phyloP scores from a whole-genome alignment of 805 yeast species.

The Yarrowia hollandica region DNA sequence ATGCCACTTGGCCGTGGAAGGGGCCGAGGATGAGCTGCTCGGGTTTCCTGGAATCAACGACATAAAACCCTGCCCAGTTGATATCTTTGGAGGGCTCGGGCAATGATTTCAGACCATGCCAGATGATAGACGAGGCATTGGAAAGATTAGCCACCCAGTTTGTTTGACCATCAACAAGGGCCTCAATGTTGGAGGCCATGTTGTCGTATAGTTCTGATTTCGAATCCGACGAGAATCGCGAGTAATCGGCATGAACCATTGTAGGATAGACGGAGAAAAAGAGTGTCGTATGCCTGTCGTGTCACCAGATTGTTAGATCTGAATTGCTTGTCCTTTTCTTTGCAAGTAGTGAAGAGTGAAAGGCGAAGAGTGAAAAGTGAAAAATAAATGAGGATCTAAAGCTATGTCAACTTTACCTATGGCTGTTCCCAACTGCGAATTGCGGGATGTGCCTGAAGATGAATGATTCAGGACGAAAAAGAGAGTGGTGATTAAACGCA shows the following conservation, averaged over 20 bases:
- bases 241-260: conserved; percentile 67
- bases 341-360: too few species aligned
- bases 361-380: too few species aligned
- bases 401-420: neutral
- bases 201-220: conserved; percentile 56
- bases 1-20: conserved; percentile 95
- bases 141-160: conserved; percentile 92
- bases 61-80: conserved; percentile 95
- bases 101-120: conserved; percentile 80
- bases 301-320: too few species aligned
- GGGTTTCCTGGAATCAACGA: conserved; percentile 46
- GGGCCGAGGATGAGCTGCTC: conserved; percentile 76
- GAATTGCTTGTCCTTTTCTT: too few species aligned
- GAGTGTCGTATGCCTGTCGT: neutral
- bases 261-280: neutral
- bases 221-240: conserved; percentile 49
- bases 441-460: conserved; percentile 9
- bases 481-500: too few species aligned
- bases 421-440: conserved; percentile 5
- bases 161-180: conserved; percentile 58
- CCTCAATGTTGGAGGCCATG: conserved; percentile 61
- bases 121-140: conserved; percentile 79
- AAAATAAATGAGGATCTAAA: neutral
- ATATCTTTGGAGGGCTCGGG: conserved; percentile 47
- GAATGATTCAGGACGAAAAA: too few species aligned